Base-by-base conservation (phyloP, 306 rosid species). In the Rosa lucieae region DNA sequence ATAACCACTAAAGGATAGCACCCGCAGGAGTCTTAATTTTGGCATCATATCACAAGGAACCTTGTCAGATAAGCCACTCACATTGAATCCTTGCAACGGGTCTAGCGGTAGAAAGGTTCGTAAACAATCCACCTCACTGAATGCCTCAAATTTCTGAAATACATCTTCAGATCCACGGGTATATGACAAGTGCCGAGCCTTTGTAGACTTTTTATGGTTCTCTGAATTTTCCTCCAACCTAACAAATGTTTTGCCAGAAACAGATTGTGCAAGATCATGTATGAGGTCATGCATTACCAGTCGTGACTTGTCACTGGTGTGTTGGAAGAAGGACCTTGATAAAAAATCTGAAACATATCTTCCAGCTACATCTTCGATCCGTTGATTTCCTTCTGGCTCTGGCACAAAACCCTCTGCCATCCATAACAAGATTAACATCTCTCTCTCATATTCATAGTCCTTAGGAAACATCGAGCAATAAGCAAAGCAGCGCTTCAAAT, bases 201-300 rank as follows among this genome's bases (percentile, higher is more conserved):
- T 52, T 73, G 65, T 52, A 43, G 65, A 21, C 10, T 73, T 43
- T 1, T 9, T 52, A 18, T 51, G 21, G 18, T 3, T 52, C 77
- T 51, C 47, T 32, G 65, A 13, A 37, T 73, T 73, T 52, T 73
- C 82, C 35, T 83, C 76, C 77, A 83, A 29, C 79, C 76, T 65
- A 15, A 14, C 9, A 55, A 72, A 85, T 59, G 78, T 58, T 6
- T 72, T 78, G 26, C 85, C 81, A 6, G 89, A 70, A 21, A 83
- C 89, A 46, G 70, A 81, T 37, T 67, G 80, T 1, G 88, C 81
- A 43, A 89, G 70, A 40, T 89, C 90, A 77, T 72, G 84, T 40
- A 89, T 73, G 74, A 87, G 86, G 79, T 83, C 86, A 58, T 89
- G 90, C 89, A 89, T 85, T 7, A 26, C 49, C 29, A 71, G 69